Conservation (phyloP, 2,329 filamentous ascomycete species). For the Botrytis aclada region DNA sequence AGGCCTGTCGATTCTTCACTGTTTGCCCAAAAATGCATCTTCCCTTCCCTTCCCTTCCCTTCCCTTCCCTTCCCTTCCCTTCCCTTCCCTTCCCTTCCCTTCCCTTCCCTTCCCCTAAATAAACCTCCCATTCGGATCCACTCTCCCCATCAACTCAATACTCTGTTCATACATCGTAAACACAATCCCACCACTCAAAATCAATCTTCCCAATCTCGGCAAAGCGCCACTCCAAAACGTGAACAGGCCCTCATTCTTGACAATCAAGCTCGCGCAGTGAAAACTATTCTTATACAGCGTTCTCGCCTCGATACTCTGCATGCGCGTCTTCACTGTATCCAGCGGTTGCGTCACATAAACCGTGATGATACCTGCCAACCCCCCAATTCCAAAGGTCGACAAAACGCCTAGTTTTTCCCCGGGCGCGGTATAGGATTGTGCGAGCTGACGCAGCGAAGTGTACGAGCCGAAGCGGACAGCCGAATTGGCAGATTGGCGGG, state of each 20-base stretch:
- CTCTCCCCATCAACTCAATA: slow-evolving; percentile 76
- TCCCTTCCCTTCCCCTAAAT: slow-evolving; percentile 48
- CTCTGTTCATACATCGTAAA: slow-evolving; percentile 99
- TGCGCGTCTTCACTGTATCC: slow-evolving; percentile 94
- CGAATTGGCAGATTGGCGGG: slow-evolving; percentile 90
- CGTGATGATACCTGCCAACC: slow-evolving; percentile 83
- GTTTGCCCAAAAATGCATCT: background rate
- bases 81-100: slow-evolving; percentile 24
- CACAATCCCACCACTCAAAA: slow-evolving; percentile 92
- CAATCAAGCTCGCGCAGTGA: slow-evolving; percentile 76
- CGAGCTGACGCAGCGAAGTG: slow-evolving; percentile 84
- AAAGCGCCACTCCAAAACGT: slow-evolving; percentile 95
- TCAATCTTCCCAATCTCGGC: slow-evolving; percentile 77
- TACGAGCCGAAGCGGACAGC: slow-evolving; percentile 90
- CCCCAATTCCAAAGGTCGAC: slow-evolving; percentile 88
- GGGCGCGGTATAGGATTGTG: slow-evolving; percentile 85
- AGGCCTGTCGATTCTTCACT: background rate
- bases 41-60: slow-evolving; percentile 22
- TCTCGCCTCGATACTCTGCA: slow-evolving; percentile 92
- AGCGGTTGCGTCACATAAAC: slow-evolving; percentile 75
- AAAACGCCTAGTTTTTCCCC: slow-evolving; percentile 89
- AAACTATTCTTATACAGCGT: slow-evolving; percentile 82
- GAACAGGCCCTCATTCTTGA: slow-evolving; percentile 81
- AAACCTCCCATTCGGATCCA: slow-evolving; percentile 83
- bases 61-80: slow-evolving; percentile 28